Base-by-base conservation (phyloP, 2,329 filamentous ascomycete genomes). In the Xylaria sp. region DNA sequence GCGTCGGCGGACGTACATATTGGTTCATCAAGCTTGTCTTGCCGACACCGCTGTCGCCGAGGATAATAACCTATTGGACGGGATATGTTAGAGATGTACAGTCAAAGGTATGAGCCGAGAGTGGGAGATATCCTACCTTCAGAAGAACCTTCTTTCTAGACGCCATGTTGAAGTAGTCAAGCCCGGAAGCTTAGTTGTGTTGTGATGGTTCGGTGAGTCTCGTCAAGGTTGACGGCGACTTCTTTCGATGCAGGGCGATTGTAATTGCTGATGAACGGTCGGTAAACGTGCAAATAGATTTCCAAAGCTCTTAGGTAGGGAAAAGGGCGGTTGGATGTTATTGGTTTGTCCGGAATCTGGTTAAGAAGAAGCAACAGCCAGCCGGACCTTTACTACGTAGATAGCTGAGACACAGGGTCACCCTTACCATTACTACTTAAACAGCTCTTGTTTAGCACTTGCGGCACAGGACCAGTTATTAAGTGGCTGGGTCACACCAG, bases 11-110 rank as follows among this genome's bases (percentile, higher is more conserved):
- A 76, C 92, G 82, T 90, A 98, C 96, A 93, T 98, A 99, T 98
- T 99, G 96, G 85, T 99, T 99, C 96, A 99, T 99, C 89, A 99
- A 90, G 83, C 94, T 98, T 70, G 96, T 99, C 88, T 99, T 99
- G 81, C 96, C 96, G 71, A 99, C 96, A 84, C 96, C 96, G 83
- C 95, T 98, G 83, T 99, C 96, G 77, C 96, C 96, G 76, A 99
- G 91, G 84, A 99, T 98, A 79, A 99, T 99, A 79, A 99, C 94
- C 95, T 98, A 77, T 54, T 61, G 27, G 16, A 40, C 4, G 10
- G 29, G 9, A 27, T 12, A 25, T 37, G n/a, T 69, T 59, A 71
- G 63, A 50, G 2, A 53, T 35, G n/a, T 3, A 60, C 29, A n/a
- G 40, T n/a, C 0, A 18, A 58, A 63, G 32, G 25, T 25, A 13